Percentiles rank a stretch among this genome's conserved stretches.
Evolutionary conservation across 805 yeast species (phyloP).

Genomic region (Pichia paraexigua): DNA sequence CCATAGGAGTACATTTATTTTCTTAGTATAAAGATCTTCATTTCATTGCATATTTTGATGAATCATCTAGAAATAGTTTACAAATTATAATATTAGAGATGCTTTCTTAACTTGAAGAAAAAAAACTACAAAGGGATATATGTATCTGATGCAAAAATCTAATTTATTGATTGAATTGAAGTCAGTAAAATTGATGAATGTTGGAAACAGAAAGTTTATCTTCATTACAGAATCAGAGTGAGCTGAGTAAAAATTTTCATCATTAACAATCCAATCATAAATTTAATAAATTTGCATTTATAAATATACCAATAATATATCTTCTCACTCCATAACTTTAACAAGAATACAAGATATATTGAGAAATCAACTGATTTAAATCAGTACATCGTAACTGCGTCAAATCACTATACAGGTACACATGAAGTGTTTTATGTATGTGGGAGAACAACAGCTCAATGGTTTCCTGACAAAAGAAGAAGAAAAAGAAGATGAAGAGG

Average conservation of each 20-base stretch:
- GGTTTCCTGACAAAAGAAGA: not conserved
- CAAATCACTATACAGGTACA: not conserved
- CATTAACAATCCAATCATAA: conserved; percentile 26
- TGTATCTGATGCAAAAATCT: not conserved
- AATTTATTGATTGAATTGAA: not conserved
- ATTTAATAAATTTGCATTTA: not conserved
- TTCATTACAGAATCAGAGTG: conserved; percentile 46
- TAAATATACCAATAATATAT: too few species aligned
- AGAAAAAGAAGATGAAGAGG: not conserved
- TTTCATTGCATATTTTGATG: too few species aligned
- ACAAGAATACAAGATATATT: not conserved
- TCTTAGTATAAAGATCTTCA: too few species aligned
- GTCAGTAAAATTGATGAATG: conserved; percentile 33
- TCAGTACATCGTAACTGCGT: not conserved
- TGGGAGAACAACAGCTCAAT: not conserved
- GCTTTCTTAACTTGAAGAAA: too few species aligned
- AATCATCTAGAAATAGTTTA: too few species aligned
- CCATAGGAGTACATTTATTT: too few species aligned
- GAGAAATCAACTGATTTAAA: not conserved
- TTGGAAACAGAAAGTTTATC: conserved; percentile 41
- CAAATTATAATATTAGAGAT: too few species aligned
- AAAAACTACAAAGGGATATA: not conserved
- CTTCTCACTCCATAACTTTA: not conserved
- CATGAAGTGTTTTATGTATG: not conserved
- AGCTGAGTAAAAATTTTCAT: conserved; percentile 49